phyloP scores from a whole-genome alignment of 2,329 filamentous ascomycete species.

The Pyricularia pennisetigena region DNA sequence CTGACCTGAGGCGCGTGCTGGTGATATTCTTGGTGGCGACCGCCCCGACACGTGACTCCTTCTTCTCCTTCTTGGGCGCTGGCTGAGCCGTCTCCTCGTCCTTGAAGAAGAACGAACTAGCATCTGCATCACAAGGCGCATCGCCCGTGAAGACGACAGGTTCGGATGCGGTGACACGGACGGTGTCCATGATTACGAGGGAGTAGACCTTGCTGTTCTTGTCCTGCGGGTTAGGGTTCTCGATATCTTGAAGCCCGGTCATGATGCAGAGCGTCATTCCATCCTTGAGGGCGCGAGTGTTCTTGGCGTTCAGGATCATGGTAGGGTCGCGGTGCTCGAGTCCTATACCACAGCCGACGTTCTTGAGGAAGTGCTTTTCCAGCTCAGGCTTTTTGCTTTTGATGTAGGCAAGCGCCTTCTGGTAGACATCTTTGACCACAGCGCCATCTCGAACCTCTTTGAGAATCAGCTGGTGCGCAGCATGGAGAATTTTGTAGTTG shows the following conservation, averaged over 20 bases:
- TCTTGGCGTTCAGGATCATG: conserved; percentile 80
- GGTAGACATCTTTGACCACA: conserved; percentile 80
- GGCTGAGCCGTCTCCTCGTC: conserved; percentile 74
- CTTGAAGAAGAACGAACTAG: conserved; percentile 97
- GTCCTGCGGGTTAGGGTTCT: conserved; percentile 78
- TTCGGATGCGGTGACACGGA: conserved; percentile 73
- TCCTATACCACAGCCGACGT: conserved; percentile 83
- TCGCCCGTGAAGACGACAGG: conserved; percentile 88
- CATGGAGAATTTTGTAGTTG: conserved; percentile 82
- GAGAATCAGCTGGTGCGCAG: conserved; percentile 80
- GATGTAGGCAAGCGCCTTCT: conserved; percentile 71
- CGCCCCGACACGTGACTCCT: conserved; percentile 70
- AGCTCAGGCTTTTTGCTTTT: conserved; percentile 89
- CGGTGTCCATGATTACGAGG: conserved; percentile 83
- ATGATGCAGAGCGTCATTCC: conserved; percentile 94
- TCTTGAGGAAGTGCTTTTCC: conserved; percentile 91
- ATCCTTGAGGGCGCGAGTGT: conserved; percentile 71
- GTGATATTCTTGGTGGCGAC: conserved; percentile 94
- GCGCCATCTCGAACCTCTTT: conserved; percentile 86
- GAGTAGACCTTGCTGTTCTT: conserved; percentile 86
- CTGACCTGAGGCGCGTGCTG: conserved; percentile 82
- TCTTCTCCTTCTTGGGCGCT: conserved; percentile 84
- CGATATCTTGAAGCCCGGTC: conserved; percentile 81
- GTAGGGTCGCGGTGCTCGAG: conserved; percentile 83
- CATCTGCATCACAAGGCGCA: conserved; percentile 82